phyloP scores from a whole-genome alignment of 2,329 filamentous ascomycete genomes.

The Coniochaeta prunicola region DNA sequence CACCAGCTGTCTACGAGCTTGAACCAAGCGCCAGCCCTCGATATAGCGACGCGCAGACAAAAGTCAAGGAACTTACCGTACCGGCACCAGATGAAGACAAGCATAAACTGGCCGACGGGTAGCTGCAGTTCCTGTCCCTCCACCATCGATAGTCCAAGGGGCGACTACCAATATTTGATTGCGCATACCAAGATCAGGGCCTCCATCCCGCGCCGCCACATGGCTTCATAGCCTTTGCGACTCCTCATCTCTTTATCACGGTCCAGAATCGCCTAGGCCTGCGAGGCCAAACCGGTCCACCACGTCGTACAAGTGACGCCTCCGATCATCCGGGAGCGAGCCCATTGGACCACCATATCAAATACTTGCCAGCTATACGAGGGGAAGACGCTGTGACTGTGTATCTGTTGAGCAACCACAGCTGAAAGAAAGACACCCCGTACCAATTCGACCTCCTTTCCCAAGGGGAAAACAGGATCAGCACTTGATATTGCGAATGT shows the following conservation, averaged over 20 bases:
- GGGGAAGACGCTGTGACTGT: constrained; percentile 18
- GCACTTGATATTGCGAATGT: constrained; percentile 14
- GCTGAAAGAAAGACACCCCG: not conserved
- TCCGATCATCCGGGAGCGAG: constrained; percentile 19
- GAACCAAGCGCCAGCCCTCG: not conserved
- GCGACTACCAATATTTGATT: constrained; percentile 11
- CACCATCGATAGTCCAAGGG: constrained; percentile 15
- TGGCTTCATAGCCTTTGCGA: not conserved
- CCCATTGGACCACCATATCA: constrained; percentile 21
- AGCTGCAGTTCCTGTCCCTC: constrained; percentile 20
- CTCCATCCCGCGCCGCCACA: constrained; percentile 11
- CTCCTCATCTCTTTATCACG: not conserved
- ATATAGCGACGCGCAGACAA: not conserved
- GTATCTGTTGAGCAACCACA: constrained; percentile 12
- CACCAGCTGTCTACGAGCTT: not conserved
- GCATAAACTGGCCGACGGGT: constrained; percentile 18
- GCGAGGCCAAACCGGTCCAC: constrained; percentile 9
- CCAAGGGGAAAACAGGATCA: constrained; percentile 13
- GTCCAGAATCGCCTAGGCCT: constrained; percentile 9
- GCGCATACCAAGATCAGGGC: constrained; percentile 7
- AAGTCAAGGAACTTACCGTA: constrained; percentile 4
- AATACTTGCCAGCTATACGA: constrained; percentile 25
- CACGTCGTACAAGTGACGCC: constrained; percentile 25
- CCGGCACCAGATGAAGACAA: constrained; percentile 15
- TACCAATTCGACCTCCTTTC: constrained; percentile 5